Base-by-base conservation (phyloP, 78 protist species). In the Dictyostelium citrinum region DNA sequence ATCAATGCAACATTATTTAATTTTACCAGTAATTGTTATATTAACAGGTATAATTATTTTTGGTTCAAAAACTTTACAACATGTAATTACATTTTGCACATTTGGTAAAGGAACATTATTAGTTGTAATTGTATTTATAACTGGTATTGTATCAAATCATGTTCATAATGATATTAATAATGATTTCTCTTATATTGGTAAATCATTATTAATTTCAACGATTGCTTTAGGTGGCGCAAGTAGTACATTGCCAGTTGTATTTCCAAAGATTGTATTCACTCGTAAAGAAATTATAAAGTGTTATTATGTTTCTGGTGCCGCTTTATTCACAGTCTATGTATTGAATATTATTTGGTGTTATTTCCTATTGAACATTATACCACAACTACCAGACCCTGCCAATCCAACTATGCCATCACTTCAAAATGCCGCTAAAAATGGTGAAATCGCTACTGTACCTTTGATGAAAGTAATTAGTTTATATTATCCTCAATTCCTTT, bases 311-410 rank as follows among this genome's bases (percentile, higher is more conserved):
- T 84, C 82, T 5, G 72, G 58, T 9, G 64, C 95, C 1, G 41
- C 88, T 1, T n/a, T 90, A 7, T 58, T 82, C 1, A 83, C 90
- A 2, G 88, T 90, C 16, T 90, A 67, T 49, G 1, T 90, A 14
- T 33, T 90, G 5, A 90, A 90, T 81, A 67, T 90, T 5, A 31
- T 24, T 70, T 90, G 95, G 95, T 90, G 95, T 46, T 90, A 82
- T 82, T 90, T 83, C 71, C 16, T 90, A 2, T 70, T 90, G 14
- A 11, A 84, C 9, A 90, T 90, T 12, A 77, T 90, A 22, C 95
- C 95, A 49, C 95, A 90, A 70, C 10, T 78, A 17, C 93, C 93
- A 14, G 17, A 79, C 5, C 79, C 85, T 0, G 0, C 11, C 2
- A 49, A 88, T 67, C 93, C 93, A 8, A 5, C 2, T 1, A 31